Conservation (phyloP, 2,329 filamentous ascomycete genomes). For the Zymoseptoria pseudotritici region DNA sequence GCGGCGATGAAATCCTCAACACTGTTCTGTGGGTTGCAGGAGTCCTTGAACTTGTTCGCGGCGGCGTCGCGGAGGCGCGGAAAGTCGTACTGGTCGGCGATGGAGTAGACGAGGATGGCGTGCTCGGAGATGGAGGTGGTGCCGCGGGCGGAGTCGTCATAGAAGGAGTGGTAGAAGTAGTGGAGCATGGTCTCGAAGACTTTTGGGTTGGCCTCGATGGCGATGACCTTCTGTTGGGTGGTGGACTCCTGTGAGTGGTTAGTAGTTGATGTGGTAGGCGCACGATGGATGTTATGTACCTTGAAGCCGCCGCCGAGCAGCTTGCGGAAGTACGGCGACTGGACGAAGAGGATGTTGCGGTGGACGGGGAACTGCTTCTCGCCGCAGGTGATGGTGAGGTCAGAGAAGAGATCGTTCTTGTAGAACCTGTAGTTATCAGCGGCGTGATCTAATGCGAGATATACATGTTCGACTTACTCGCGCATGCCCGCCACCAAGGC, state of each 20-base stretch:
- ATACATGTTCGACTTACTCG: not conserved
- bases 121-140: conserved; percentile 1
- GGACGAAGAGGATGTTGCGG: conserved; percentile 34
- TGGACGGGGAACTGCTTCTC: conserved; percentile 35
- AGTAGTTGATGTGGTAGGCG: not conserved
- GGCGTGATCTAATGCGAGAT: not conserved
- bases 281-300: conserved; percentile 4
- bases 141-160: conserved; percentile 12
- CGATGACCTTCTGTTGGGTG: conserved; percentile 3
- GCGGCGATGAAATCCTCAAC: conserved; percentile 8
- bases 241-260: conserved; percentile 7
- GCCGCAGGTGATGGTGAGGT: conserved; percentile 37
- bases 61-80: conserved; percentile 20
- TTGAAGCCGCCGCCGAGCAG: conserved; percentile 25
- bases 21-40: conserved; percentile 2
- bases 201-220: conserved; percentile 12
- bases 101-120: conserved; percentile 31
- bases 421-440: conserved; percentile 4
- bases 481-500: not conserved
- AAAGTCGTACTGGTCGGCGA: conserved; percentile 35
- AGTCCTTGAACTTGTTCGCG: conserved; percentile 1
- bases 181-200: conserved; percentile 12
- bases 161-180: conserved; percentile 18
- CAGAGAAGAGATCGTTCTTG: conserved; percentile 29
- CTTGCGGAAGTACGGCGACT: conserved; percentile 37